These are phyloP conservation scores for Echium plantagineum DNA, from an alignment of 257 asterid genomes.

Conservation along the genomic window DNA sequence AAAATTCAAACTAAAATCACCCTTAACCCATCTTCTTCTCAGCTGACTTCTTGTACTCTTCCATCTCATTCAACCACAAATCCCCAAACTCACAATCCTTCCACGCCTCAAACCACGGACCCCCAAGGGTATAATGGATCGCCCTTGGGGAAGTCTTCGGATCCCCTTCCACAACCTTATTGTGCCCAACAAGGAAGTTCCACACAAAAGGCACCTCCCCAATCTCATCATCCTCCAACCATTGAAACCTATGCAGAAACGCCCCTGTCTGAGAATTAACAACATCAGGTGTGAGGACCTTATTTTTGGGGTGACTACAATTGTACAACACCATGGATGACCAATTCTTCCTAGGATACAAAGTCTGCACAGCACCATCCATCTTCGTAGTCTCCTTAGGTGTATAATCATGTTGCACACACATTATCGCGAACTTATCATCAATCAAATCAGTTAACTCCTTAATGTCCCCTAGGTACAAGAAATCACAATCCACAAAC, in stretches of 20 bases:
- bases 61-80: slow-evolving; percentile 71
- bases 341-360: slow-evolving; percentile 92
- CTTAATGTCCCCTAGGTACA: slow-evolving; percentile 60
- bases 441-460: slow-evolving; percentile 45
- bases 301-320: slow-evolving; percentile 63
- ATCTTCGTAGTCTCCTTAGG: slow-evolving; percentile 83
- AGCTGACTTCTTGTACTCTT: slow-evolving; percentile 33
- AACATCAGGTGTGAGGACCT: slow-evolving; percentile 48
- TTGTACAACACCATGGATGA: slow-evolving; percentile 88
- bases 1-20: slow-evolving; percentile 5
- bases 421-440: slow-evolving; percentile 67
- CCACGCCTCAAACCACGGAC: slow-evolving; percentile 95
- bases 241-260: slow-evolving; percentile 71
- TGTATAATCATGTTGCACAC: slow-evolving; percentile 76
- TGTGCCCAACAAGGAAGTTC: slow-evolving; percentile 83
- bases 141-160: slow-evolving; percentile 50
- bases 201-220: slow-evolving; percentile 81
- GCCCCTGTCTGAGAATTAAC: slow-evolving; percentile 79
- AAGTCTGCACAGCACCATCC: slow-evolving; percentile 82
- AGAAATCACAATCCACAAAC: slow-evolving; percentile 88
- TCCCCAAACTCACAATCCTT: slow-evolving; percentile 82
- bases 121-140: slow-evolving; percentile 75
- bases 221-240: slow-evolving; percentile 68
- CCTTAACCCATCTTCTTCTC: slow-evolving; percentile 25
- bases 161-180: slow-evolving; percentile 53